phyloP scores from a whole-genome alignment of 805 yeast species.

The Diddensiella transvaalensis region DNA sequence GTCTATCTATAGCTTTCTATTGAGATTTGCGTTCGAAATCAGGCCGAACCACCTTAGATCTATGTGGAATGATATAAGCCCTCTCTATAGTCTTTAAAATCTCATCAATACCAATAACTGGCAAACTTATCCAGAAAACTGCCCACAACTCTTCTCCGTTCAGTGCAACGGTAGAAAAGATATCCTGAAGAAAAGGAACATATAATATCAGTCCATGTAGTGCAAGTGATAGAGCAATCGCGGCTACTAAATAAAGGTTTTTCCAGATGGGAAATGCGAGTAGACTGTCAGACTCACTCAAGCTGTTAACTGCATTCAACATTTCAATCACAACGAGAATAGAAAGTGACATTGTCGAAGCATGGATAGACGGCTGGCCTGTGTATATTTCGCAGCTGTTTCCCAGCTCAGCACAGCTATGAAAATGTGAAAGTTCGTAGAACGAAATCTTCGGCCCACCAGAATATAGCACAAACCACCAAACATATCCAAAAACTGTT shows the following conservation, averaged over 20 bases:
- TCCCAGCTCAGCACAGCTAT: conserved; percentile 33
- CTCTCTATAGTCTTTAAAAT: conserved; percentile 37
- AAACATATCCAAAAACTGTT: conserved; percentile 41
- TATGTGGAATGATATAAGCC: background rate
- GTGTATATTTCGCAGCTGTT: conserved; percentile 36
- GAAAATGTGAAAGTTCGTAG: conserved; percentile 36
- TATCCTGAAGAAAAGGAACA: conserved; percentile 33
- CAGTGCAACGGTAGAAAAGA: conserved; percentile 37
- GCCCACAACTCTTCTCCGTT: conserved; percentile 37
- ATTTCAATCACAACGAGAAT: conserved; percentile 41
- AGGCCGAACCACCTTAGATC: background rate
- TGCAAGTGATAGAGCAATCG: conserved; percentile 36
- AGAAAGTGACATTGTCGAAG: conserved; percentile 40
- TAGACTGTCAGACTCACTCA: conserved; percentile 39
- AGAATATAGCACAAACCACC: conserved; percentile 37
- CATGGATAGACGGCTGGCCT: conserved; percentile 28
- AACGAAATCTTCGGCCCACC: conserved; percentile 39
- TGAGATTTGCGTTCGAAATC: background rate
- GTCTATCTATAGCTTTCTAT: background rate
- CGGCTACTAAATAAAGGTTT: conserved; percentile 37
- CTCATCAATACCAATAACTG: conserved; percentile 40
- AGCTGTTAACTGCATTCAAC: conserved; percentile 41
- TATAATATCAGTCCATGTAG: conserved; percentile 36
- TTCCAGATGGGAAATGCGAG: conserved; percentile 39
- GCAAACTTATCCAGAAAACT: conserved; percentile 34